A percentile compares a stretch with the other conserved stretches of the same genome.
These are phyloP conservation scores for Paramecium sonneborni DNA, from an alignment of 73 alveolate genomes.

Conservation along the genomic window DNA sequence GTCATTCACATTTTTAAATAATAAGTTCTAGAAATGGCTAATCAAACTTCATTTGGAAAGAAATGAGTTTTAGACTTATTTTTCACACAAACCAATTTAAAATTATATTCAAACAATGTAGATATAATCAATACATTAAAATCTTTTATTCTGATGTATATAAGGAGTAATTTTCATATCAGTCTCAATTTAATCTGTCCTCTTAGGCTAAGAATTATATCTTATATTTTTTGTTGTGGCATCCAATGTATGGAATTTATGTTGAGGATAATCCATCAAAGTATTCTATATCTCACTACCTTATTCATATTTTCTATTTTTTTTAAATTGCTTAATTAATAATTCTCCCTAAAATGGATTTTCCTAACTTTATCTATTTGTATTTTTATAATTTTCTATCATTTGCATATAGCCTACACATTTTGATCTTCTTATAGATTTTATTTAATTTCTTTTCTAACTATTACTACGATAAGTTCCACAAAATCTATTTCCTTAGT, in stretches of 20 bases:
- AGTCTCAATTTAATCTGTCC: background rate
- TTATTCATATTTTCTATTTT: background rate
- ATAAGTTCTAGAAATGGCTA: slow-evolving; percentile 51
- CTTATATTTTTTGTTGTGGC: background rate
- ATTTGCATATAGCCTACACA: background rate
- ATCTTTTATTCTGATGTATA: background rate
- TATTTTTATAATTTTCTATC: background rate
- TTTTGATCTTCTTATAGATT: background rate
- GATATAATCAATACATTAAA: background rate
- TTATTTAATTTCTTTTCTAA: background rate
- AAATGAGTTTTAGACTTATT: background rate
- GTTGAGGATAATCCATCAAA: background rate
- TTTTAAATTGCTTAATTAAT: background rate
- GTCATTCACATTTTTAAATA: slow-evolving; percentile 49
- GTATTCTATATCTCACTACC: background rate
- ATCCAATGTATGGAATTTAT: background rate
- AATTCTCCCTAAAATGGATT: background rate
- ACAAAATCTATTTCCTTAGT: background rate
- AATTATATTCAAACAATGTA: background rate
- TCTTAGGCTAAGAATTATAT: background rate
- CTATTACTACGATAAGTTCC: background rate
- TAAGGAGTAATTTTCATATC: background rate
- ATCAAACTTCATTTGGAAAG: slow-evolving; percentile 41
- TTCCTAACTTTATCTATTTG: background rate
- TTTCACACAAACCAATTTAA: background rate